These are phyloP conservation scores for Exophiala bonariae DNA, from an alignment of 2,329 filamentous ascomycete genomes.

Conservation along the genomic window DNA sequence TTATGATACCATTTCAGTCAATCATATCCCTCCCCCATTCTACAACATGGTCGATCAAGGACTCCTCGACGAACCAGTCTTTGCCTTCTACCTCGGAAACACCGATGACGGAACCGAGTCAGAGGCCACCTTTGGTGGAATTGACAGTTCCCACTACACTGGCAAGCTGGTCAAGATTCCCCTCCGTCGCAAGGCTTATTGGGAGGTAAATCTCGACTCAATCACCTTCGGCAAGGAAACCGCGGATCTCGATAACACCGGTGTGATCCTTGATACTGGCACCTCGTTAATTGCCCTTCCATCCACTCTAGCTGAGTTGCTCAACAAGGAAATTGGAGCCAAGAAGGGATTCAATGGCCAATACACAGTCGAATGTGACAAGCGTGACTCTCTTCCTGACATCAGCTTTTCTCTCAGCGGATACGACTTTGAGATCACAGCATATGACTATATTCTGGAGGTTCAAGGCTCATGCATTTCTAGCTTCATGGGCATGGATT, in stretches of 20 bases:
- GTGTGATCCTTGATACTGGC: constrained; percentile 96
- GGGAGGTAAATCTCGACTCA: constrained; percentile 95
- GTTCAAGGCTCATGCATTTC: constrained; percentile 95
- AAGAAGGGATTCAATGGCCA: constrained; percentile 98
- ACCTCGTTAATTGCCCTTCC: constrained; percentile 97
- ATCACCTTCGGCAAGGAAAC: constrained; percentile 84
- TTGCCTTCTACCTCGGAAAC: constrained; percentile 92
- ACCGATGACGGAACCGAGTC: constrained; percentile 72
- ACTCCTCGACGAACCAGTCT: constrained; percentile 86
- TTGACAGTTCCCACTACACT: constrained; percentile 77
- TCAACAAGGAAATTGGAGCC: constrained; percentile 96
- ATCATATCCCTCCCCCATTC: constrained; percentile 90
- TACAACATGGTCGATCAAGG: constrained; percentile 93
- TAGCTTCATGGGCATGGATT: constrained; percentile 95
- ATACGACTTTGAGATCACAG: constrained; percentile 85
- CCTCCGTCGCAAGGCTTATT: constrained; percentile 97
- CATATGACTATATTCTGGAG: constrained; percentile 94
- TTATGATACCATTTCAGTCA: constrained; percentile 96
- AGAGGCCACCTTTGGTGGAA: constrained; percentile 84
- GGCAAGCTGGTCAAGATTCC: constrained; percentile 93
- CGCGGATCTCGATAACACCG: constrained; percentile 89
- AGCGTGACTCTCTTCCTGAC: constrained; percentile 81
- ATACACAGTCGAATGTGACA: constrained; percentile 88
- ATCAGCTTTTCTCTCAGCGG: constrained; percentile 87
- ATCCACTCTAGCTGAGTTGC: constrained; percentile 83